phyloP scores from a whole-genome alignment of 108 stramenopile species.

The Nitzschia putrida region DNA sequence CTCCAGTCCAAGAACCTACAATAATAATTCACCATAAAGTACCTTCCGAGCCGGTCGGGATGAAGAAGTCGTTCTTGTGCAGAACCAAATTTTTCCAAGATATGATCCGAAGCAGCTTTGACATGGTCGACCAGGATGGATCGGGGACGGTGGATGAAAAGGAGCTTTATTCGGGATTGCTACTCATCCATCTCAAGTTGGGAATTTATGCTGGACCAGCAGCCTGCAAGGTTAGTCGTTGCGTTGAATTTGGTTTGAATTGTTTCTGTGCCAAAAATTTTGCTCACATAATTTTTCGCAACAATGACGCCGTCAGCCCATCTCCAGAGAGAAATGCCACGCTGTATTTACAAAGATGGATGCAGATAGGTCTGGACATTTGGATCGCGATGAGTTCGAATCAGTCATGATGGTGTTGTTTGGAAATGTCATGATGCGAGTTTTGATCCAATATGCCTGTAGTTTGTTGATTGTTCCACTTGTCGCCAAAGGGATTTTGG shows the following conservation, averaged over 20 bases:
- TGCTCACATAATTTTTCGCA: not conserved
- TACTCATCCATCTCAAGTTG: constrained; percentile 78
- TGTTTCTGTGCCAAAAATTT: not conserved
- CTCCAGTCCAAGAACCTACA: not conserved
- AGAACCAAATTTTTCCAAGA: constrained; percentile 53
- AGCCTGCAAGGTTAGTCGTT: constrained; percentile 63
- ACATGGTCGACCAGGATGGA: constrained; percentile 62
- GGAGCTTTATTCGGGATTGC: constrained; percentile 73
- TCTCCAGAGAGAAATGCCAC: constrained; percentile 47
- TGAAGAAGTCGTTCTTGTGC: constrained; percentile 34
- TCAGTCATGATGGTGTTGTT: constrained; percentile 70
- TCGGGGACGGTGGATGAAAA: constrained; percentile 71
- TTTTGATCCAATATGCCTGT: constrained; percentile 68
- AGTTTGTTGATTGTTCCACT: constrained; percentile 73
- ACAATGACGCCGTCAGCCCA: constrained; percentile 35
- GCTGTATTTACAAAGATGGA: constrained; percentile 71
- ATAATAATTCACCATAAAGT: not conserved
- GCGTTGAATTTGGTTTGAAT: not conserved
- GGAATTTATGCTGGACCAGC: constrained; percentile 78
- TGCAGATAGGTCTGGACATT: constrained; percentile 44
- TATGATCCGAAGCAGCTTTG: constrained; percentile 57
- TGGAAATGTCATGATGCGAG: constrained; percentile 70
- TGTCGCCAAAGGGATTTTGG: constrained; percentile 50
- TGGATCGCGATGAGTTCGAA: constrained; percentile 68
- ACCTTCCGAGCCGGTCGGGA: not conserved